Conservation (phyloP, 1,284 basidiomycete genomes). For the Cryptococcus deneoformans region DNA sequence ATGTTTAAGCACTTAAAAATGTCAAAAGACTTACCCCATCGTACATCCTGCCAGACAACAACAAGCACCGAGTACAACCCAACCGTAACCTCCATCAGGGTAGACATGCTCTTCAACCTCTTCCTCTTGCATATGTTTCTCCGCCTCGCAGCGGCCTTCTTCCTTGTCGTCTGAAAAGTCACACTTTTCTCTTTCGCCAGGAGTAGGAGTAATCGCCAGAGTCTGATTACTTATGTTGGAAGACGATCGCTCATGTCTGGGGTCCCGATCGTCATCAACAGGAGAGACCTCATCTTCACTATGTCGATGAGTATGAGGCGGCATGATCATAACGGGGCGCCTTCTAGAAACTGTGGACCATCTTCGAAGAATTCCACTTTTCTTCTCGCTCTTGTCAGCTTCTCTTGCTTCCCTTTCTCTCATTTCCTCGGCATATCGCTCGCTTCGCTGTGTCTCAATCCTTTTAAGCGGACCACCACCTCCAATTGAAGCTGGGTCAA, state of each 20-base stretch:
- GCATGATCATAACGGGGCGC: background rate
- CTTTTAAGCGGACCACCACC: constrained; percentile 36
- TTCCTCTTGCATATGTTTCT: background rate
- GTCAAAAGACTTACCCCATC: constrained; percentile 19
- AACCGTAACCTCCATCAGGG: constrained; percentile 40
- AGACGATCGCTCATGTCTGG: background rate
- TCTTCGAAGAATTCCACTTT: background rate
- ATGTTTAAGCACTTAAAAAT: background rate
- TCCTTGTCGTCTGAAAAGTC: background rate
- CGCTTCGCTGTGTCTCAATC: constrained; percentile 30
- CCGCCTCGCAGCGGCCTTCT: background rate
- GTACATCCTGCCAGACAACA: constrained; percentile 22
- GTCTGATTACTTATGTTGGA: background rate
- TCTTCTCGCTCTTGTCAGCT: background rate
- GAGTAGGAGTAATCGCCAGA: background rate
- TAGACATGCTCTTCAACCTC: constrained; percentile 18
- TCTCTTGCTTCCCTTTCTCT: constrained; percentile 13
- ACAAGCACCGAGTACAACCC: constrained; percentile 37
- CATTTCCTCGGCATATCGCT: constrained; percentile 20
- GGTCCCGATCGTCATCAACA: background rate
- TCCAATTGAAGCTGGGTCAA: constrained; percentile 36
- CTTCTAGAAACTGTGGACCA: constrained; percentile 1
- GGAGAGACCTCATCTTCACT: constrained; percentile 3
- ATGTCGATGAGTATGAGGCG: constrained; percentile 1
- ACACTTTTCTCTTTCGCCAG: background rate